Conservation (phyloP, 148 eudicot species). For the Rhododendron griersonianum region DNA sequence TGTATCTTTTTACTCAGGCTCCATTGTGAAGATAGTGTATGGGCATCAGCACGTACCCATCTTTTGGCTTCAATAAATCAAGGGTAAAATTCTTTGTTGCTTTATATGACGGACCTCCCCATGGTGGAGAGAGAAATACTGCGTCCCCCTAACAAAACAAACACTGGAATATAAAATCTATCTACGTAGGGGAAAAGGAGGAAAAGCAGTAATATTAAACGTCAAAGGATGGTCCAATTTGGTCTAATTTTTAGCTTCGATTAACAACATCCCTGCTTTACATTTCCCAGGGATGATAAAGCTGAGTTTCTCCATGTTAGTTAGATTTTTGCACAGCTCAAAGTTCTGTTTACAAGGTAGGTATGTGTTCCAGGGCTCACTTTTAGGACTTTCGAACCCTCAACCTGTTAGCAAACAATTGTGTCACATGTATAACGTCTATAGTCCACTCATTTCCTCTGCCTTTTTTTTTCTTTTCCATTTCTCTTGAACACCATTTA, state of each 20-base stretch:
- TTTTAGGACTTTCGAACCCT: not conserved
- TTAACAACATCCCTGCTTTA: not conserved
- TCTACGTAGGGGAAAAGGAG: not conserved
- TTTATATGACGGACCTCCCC: conserved; percentile 54
- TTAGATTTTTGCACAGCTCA: not conserved
- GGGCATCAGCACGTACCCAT: conserved; percentile 30
- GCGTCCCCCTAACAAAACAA: conserved; percentile 33
- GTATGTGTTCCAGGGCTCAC: not conserved
- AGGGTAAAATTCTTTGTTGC: conserved; percentile 32
- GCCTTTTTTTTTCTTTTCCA: not conserved
- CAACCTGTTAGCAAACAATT: not conserved
- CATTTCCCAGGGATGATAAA: not conserved
- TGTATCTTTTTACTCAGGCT: too few relatives aligned
- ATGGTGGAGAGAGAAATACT: conserved; percentile 53
- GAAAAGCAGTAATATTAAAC: not conserved
- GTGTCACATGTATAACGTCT: not conserved
- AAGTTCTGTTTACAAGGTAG: not conserved
- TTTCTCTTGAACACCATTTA: not conserved
- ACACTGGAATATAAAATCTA: not conserved
- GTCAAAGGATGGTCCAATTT: not conserved
- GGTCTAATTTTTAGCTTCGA: not conserved
- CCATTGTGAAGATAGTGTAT: too few relatives aligned
- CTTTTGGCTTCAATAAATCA: conserved; percentile 44
- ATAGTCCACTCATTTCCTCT: not conserved
- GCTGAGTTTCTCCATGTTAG: not conserved